Base-by-base conservation (phyloP, 1,139 yeast species). In the Sugiyamaella castrensis region DNA sequence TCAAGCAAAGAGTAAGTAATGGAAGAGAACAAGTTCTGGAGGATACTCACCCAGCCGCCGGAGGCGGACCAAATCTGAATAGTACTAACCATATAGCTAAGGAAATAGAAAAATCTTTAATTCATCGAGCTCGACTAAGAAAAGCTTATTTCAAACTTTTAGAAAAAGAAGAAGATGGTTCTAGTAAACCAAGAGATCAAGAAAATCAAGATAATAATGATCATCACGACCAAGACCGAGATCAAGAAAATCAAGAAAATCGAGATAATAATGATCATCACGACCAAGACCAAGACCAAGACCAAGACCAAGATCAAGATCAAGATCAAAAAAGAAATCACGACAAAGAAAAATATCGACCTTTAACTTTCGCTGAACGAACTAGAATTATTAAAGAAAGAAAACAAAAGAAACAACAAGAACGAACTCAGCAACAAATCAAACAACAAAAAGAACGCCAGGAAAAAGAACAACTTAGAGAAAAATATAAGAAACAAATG, bases 71-170 rank as follows among this genome's bases (percentile, higher is more conserved):
- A 19, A 19, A 19, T 19, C 24, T 19, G 5, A 19, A 19, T 4
- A 3, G n/a, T 2, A 16, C 40, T 42, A 42, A 42, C 36, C 27
- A 11, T 24, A 32, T 12, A 54, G 54, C 58, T 29, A 43, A 52
- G 12, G 94, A 87, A 56, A 89, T 89, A 59, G 82, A 84, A 62
- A 79, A 78, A 63, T 84, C 94, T 10, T 76, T 91, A 57, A 77
- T 80, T 1, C 95, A 88, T 62, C 77, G 89, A 55, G 88, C 96
- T n/a, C 75, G 94, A 57, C 76, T 89, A 57, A 80, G 89, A 71
- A 86, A 83, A 65, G 82, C 81, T 51, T 91, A 91, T 64, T 83
- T 87, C 71, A 88, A 89, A 64, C 72, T 88, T 53, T 69, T 88
- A 44, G 87, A 87, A 57, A 77, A 80, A 53, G 94, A 88, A 59